These are phyloP conservation scores for Penicillium sp. DNA, from an alignment of 2,329 filamentous ascomycete species.

Conservation along the genomic window DNA sequence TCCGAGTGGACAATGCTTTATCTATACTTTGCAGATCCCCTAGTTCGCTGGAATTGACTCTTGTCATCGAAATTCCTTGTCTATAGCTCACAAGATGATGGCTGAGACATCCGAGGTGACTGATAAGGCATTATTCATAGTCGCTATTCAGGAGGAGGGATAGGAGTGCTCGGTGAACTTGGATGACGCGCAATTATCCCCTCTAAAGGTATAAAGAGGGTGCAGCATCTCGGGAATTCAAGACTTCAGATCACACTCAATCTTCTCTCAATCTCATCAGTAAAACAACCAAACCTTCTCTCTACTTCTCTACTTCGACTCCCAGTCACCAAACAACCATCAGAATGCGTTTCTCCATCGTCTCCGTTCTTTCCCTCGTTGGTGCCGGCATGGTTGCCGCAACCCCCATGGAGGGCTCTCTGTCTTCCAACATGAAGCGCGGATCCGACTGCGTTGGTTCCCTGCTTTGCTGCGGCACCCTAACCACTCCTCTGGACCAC, in stretches of 20 bases:
- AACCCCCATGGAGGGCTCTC: constrained; percentile 16
- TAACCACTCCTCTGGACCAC: constrained; percentile 35
- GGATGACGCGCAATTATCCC: neutral
- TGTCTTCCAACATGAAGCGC: constrained; percentile 17
- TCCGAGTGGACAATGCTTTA: constrained; percentile 12
- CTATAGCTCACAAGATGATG: constrained; percentile 11
- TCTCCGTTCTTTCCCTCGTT: constrained; percentile 36
- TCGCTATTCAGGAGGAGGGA: neutral
- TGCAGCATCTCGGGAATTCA: neutral
- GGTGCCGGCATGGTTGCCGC: constrained; percentile 36
- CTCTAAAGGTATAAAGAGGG: constrained; percentile 12
- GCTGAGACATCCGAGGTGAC: neutral
- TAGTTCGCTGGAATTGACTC: neutral
- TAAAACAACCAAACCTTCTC: neutral
- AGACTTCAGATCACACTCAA: constrained; percentile 1
- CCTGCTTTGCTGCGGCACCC: constrained; percentile 33
- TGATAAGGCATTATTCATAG: constrained; percentile 10
- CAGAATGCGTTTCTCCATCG: constrained; percentile 33
- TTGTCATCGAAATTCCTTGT: neutral
- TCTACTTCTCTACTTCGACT: neutral
- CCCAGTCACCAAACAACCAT: constrained; percentile 3
- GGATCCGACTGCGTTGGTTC: constrained; percentile 24
- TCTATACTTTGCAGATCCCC: constrained; percentile 22
- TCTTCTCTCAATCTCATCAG: constrained; percentile 3
- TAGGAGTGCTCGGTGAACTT: neutral